phyloP scores from a whole-genome alignment of 768 basidiomycete genomes.

The Boletus subcaerulescens region DNA sequence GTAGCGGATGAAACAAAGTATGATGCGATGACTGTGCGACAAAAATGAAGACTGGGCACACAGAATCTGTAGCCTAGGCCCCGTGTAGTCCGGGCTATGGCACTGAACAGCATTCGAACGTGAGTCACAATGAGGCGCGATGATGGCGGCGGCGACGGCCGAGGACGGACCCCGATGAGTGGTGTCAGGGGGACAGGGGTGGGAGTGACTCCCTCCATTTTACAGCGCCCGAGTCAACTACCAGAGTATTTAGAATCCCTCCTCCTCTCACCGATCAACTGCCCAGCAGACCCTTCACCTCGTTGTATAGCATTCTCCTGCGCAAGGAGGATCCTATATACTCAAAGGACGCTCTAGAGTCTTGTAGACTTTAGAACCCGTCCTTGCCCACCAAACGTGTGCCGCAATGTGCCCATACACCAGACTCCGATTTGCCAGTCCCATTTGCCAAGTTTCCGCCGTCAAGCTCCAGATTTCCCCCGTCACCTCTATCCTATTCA shows the following conservation, averaged over 20 bases:
- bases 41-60: too few relatives aligned
- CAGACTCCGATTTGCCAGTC: conserved; percentile 24
- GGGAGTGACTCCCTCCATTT: conserved; percentile 34
- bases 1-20: too few relatives aligned
- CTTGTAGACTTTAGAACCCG: conserved; percentile 35
- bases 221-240: conserved; percentile 29
- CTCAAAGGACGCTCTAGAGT: conserved; percentile 42
- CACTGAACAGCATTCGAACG: too few relatives aligned
- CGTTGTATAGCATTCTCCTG: conserved; percentile 24
- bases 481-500: conserved; percentile 14
- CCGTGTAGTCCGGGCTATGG: too few relatives aligned
- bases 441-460: conserved; percentile 19
- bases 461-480: conserved; percentile 12
- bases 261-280: conserved; percentile 4
- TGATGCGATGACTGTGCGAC: too few relatives aligned
- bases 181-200: conserved; percentile 25
- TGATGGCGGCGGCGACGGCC: neutral
- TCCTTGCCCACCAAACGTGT: conserved; percentile 23
- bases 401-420: conserved; percentile 40
- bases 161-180: conserved; percentile 18
- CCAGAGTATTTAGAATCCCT: conserved; percentile 22
- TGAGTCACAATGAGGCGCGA: neutral
- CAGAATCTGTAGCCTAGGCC: too few relatives aligned
- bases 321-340: conserved; percentile 20
- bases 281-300: neutral